These are phyloP conservation scores for Aspergillus flavus DNA, from an alignment of 2,329 filamentous ascomycete genomes.

Conservation along the genomic window DNA sequence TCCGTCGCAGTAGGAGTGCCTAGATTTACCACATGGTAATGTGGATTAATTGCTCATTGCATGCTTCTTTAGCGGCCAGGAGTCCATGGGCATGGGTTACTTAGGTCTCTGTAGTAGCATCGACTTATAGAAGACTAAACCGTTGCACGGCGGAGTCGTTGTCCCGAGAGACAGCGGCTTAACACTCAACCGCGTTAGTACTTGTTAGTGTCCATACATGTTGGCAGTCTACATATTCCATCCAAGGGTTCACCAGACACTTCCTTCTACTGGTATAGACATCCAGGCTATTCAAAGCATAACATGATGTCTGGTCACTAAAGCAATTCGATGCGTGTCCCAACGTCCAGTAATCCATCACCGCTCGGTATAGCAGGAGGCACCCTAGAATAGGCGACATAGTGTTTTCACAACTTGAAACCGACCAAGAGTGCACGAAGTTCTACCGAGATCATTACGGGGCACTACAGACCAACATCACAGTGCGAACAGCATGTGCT, in stretches of 20 bases:
- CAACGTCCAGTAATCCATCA: neutral
- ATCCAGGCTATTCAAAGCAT: neutral
- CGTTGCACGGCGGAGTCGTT: neutral
- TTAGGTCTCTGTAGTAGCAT: constrained; percentile 7
- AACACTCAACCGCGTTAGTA: constrained; percentile 2
- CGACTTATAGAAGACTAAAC: constrained; percentile 2
- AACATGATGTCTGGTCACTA: no score
- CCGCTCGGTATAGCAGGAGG: neutral
- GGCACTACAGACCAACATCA: neutral
- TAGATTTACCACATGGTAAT: neutral
- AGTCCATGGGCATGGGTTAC: constrained; percentile 16
- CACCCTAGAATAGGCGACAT: neutral
- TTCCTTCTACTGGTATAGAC: neutral
- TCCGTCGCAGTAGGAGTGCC: constrained; percentile 7
- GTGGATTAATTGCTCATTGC: constrained; percentile 8
- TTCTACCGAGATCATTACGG: neutral
- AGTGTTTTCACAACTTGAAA: neutral
- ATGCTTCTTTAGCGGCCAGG: constrained; percentile 14
- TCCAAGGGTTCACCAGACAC: neutral
- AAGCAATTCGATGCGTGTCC: neutral
- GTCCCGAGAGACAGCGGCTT: neutral
- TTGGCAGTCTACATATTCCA: neutral
- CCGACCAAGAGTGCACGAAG: neutral
- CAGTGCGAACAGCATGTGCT: neutral
- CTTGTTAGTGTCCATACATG: neutral